Conservation (phyloP, 768 basidiomycete species). For the Auricularia sp. region DNA sequence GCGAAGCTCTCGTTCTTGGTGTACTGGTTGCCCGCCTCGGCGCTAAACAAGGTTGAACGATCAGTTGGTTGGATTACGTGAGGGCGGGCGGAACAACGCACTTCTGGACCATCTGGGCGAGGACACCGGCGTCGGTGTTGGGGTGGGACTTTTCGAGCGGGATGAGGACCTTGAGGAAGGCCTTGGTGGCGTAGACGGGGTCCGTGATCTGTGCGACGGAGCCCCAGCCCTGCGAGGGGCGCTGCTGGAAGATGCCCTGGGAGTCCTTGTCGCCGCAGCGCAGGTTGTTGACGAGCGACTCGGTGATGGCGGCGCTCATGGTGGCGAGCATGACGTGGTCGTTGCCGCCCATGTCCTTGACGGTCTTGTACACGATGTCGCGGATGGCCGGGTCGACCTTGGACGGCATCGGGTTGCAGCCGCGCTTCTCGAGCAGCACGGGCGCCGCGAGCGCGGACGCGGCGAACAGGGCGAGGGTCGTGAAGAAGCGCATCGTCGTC, state of each 20-base stretch:
- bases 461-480: not conserved
- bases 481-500: not conserved
- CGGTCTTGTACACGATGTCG: not conserved
- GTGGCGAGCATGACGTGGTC: not conserved
- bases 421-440: not conserved
- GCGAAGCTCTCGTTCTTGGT: not conserved
- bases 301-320: not conserved
- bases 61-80: not conserved
- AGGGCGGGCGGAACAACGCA: not conserved
- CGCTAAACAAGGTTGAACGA: not conserved
- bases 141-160: not conserved
- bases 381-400: not conserved
- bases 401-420: not conserved
- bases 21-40: slow-evolving; percentile 3
- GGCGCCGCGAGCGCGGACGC: not conserved
- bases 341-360: not conserved
- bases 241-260: not conserved
- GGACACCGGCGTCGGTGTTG: not conserved
- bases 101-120: not conserved
- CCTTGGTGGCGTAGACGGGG: not conserved
- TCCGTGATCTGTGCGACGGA: not conserved
- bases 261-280: slow-evolving; percentile 1
- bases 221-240: not conserved
- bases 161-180: not conserved
- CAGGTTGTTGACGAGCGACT: slow-evolving; percentile 2